These are phyloP conservation scores for Oryza meyeriana DNA, from an alignment of 176 grass and related monocot species.

Conservation along the genomic window DNA sequence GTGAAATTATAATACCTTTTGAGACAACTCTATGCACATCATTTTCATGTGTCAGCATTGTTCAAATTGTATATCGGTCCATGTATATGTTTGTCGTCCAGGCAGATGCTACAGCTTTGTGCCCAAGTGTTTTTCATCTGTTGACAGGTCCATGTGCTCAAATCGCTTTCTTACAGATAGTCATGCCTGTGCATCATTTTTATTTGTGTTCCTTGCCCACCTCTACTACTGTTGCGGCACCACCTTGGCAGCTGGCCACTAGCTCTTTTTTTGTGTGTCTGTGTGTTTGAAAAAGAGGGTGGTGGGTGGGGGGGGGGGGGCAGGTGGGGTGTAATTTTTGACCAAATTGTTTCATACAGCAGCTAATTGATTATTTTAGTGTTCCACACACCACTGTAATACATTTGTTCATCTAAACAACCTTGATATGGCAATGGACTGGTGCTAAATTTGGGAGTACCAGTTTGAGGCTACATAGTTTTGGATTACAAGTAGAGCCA, in stretches of 20 bases:
- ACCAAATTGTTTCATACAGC: no score
- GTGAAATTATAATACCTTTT: background rate
- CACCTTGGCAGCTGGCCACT: background rate
- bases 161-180: background rate
- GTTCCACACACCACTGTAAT: background rate
- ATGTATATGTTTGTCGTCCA: no score
- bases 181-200: background rate
- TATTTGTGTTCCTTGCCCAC: background rate
- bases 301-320: no score
- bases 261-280: no score
- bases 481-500: background rate
- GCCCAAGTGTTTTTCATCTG: background rate
- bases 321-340: no score
- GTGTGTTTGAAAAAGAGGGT: no score
- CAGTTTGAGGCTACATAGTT: constrained; percentile 15
- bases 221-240: background rate
- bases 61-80: background rate
- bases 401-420: background rate
- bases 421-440: background rate
- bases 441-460: background rate
- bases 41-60: background rate
- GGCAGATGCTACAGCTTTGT: constrained; percentile 1
- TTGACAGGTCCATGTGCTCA: background rate
- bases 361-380: background rate
- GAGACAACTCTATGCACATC: background rate